Evolutionary conservation across 345 rosid genomes (phyloP), one percentile per base, ranked within the genome.

Genomic region (Bretschneidera sinensis): DNA sequence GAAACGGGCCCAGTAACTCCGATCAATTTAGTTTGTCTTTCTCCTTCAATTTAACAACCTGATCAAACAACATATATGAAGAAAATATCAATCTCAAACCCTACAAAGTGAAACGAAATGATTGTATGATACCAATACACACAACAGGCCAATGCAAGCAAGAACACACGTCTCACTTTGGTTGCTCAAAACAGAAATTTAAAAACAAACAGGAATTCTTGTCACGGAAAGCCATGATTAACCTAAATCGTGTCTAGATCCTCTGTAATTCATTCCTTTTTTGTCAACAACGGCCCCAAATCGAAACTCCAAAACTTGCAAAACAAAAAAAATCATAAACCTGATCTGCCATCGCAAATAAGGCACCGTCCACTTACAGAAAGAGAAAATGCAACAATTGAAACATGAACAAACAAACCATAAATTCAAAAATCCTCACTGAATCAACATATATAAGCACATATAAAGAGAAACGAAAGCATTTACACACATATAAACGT

Each of bases 381-480:
- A 61, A n/a, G 43, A 31, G 8, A 17, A 60, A 67, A 76, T 21
- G 52, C 72, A 45, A 67, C 25, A 62, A 59, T 48, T 14, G 21
- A 52, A 54, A 51, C 33, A 28, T 11, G 1, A 22, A 21, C 43
- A 60, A 34, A 20, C 20, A 22, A 43, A 17, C 33, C 33, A 28
- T 28, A 28, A 28, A 2, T 28, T 28, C 33, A 28, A 3, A 8
- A 28, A 28, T 28, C 33, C 33, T 2, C 33, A 28, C 33, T 17
- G 1, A 50, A 57, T 16, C 25, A 22, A 56, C 6, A 55, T 0
- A 62, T n/a, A 22, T 21, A 54, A 39, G 19, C 33, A 28, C 3
- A 8, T 28, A 8, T 28, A 28, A 35, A 18, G 24, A 22, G 50
- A 64, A 54, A 48, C 43, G 56, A 55, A 52, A 7, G 48, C 56